phyloP scores from a whole-genome alignment of 495 filamentous ascomycete genomes.

The Talaromyces adpressus region DNA sequence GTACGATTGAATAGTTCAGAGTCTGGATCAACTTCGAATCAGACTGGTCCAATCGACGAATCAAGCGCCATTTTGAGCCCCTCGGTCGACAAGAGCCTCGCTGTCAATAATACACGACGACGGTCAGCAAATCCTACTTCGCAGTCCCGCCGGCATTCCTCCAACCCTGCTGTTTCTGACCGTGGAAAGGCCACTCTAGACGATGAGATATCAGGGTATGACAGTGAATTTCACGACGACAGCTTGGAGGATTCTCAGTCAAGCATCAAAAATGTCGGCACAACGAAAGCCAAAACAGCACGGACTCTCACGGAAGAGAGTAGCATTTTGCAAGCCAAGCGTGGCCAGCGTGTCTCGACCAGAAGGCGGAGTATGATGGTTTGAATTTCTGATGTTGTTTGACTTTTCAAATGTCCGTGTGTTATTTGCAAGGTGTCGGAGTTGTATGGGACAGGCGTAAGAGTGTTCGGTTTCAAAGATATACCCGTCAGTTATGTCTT shows the following conservation, averaged over 20 bases:
- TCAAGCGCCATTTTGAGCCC: neutral
- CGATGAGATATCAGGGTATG: conserved; percentile 5
- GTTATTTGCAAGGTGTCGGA: conserved; percentile 3
- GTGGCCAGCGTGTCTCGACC: conserved; percentile 29
- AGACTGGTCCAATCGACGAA: neutral
- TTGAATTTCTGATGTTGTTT: conserved; percentile 14
- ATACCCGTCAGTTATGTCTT: neutral
- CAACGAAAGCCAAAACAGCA: conserved; percentile 6
- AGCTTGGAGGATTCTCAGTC: conserved; percentile 6
- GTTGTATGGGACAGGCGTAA: conserved; percentile 3
- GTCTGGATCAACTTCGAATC: conserved; percentile 1
- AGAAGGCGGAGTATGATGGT: conserved; percentile 49
- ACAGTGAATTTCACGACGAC: conserved; percentile 2
- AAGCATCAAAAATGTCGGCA: neutral
- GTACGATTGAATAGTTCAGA: conserved; percentile 6
- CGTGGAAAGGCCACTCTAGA: conserved; percentile 14
- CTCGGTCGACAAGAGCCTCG: neutral
- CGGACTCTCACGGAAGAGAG: conserved; percentile 11
- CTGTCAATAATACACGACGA: conserved; percentile 9
- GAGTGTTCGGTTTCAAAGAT: neutral
- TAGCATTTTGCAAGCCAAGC: conserved; percentile 15
- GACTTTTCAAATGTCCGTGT: neutral
- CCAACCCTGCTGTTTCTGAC: conserved; percentile 17
- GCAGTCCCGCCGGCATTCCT: conserved; percentile 33
- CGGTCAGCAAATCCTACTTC: conserved; percentile 10